These are phyloP conservation scores for Kodamaea hsintzibuensis DNA, from an alignment of 805 yeast genomes.

Conservation along the genomic window DNA sequence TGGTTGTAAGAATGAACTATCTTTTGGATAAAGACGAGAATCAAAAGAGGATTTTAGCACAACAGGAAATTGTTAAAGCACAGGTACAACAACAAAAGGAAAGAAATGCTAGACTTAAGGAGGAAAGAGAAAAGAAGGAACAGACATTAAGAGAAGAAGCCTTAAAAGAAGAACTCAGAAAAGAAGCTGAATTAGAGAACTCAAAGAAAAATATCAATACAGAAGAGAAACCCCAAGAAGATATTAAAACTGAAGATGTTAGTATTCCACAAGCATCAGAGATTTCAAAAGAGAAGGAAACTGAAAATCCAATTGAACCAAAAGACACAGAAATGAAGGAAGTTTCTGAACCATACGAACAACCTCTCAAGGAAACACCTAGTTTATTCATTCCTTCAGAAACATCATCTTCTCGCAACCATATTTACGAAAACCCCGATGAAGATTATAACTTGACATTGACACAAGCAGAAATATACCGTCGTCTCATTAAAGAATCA, in stretches of 20 bases:
- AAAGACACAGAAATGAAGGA: neutral
- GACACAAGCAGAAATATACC: constrained; percentile 39
- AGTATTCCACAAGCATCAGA: too few relatives aligned
- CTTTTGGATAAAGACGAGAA: constrained; percentile 13
- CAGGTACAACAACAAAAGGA: constrained; percentile 21
- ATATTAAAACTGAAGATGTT: neutral
- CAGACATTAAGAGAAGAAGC: constrained; percentile 11
- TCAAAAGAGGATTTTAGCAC: constrained; percentile 18
- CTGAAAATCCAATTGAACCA: neutral
- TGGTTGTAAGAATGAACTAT: constrained; percentile 27
- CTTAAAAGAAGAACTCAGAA: constrained; percentile 5
- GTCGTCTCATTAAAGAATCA: constrained; percentile 32
- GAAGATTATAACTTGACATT: constrained; percentile 42
- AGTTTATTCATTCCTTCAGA: constrained; percentile 21
- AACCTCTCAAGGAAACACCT: constrained; percentile 14
- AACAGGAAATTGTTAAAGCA: constrained; percentile 18
- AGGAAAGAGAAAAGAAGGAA: constrained; percentile 13
- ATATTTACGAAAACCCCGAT: constrained; percentile 43
- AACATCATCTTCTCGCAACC: constrained; percentile 7
- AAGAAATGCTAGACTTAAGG: constrained; percentile 10
- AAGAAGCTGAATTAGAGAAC: too few relatives aligned
- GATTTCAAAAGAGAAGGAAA: constrained; percentile 8
- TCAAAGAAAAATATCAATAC: too few relatives aligned
- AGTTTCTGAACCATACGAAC: neutral
- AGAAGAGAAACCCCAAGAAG: neutral